Evolutionary conservation across 306 rosid genomes (phyloP).

Genomic region (Quercus variabilis): DNA sequence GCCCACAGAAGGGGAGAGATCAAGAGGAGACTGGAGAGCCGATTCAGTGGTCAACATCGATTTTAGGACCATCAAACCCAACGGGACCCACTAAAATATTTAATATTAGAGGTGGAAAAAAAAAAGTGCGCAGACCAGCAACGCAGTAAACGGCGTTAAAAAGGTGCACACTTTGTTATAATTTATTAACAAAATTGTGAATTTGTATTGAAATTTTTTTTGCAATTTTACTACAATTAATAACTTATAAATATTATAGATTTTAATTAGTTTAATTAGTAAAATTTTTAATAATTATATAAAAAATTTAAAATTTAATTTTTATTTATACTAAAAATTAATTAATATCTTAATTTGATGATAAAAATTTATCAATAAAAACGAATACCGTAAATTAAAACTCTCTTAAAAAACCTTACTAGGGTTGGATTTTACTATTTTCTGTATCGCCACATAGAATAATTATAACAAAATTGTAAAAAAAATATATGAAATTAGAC

Average conservation of each 20-base stretch:
- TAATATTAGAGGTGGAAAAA: slow-evolving; percentile 11
- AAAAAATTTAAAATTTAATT: rapidly evolving
- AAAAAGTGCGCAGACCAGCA: too few relatives aligned
- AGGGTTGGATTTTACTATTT: rapidly evolving
- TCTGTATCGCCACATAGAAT: rapidly evolving
- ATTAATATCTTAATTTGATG: rapidly evolving
- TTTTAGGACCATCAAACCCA: slow-evolving; percentile 45
- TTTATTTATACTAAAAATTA: rapidly evolving
- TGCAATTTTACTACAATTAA: rapidly evolving
- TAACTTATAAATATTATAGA: too few relatives aligned
- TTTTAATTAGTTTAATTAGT: rapidly evolving
- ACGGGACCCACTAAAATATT: slow-evolving; percentile 32
- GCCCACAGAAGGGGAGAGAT: slow-evolving; percentile 33
- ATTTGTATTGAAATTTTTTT: rapidly evolving
- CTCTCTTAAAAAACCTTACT: too few relatives aligned
- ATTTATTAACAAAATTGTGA: too few relatives aligned
- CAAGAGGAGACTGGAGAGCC: slow-evolving; percentile 20
- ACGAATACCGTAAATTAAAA: rapidly evolving
- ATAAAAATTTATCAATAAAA: too few relatives aligned
- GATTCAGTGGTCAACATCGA: slow-evolving; percentile 52
- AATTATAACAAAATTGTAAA: too few relatives aligned
- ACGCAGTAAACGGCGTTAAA: too few relatives aligned
- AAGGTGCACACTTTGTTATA: too few relatives aligned
- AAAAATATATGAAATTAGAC: too few relatives aligned
- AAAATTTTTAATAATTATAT: rapidly evolving